Percentiles rank a stretch among this genome's conserved stretches.
Conservation (phyloP, 2,329 filamentous ascomycete species). For the Clarireedia homoeocarpa region DNA sequence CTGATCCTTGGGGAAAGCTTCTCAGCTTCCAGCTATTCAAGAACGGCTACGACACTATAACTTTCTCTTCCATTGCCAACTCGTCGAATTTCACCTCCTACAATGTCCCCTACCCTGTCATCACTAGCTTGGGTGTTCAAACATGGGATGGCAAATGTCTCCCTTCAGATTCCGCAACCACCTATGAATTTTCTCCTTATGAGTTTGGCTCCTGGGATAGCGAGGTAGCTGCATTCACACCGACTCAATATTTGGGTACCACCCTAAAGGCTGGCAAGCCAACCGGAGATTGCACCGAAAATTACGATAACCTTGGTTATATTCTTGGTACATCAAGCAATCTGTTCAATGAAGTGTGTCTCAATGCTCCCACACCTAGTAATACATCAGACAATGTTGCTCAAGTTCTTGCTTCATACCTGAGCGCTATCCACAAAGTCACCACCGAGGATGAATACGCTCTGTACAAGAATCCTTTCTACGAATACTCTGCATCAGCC, state of each 20-base stretch:
- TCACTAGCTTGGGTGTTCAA: conserved; percentile 34
- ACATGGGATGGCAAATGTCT: conserved; percentile 32
- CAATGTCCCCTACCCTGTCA: conserved; percentile 38
- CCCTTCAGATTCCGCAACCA: conserved; percentile 43
- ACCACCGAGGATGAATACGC: conserved; percentile 30
- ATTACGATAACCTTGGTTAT: conserved; percentile 42
- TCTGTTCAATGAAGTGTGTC: conserved; percentile 31
- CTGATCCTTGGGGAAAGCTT: conserved; percentile 21
- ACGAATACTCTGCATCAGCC: conserved; percentile 34
- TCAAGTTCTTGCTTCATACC: conserved; percentile 25
- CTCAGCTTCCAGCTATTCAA: conserved; percentile 19
- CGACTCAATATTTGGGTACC: conserved; percentile 52
- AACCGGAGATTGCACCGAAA: conserved; percentile 34
- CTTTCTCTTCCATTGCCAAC: conserved; percentile 21
- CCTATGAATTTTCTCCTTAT: conserved; percentile 58
- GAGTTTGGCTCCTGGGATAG: conserved; percentile 59
- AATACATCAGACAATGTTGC: conserved; percentile 17
- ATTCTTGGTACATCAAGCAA: conserved; percentile 37
- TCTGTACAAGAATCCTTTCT: conserved; percentile 55
- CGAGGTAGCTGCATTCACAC: conserved; percentile 51
- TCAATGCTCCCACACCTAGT: conserved; percentile 4
- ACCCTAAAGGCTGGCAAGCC: conserved; percentile 43
- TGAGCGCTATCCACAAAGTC: conserved; percentile 26
- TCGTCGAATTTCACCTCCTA: conserved; percentile 34
- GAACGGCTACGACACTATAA: conserved; percentile 12